A percentile compares a stretch with the other conserved stretches of the same genome.
Evolutionary conservation across 1,284 basidiomycete genomes (phyloP).

Genomic region (Microbotryum intermedium): DNA sequence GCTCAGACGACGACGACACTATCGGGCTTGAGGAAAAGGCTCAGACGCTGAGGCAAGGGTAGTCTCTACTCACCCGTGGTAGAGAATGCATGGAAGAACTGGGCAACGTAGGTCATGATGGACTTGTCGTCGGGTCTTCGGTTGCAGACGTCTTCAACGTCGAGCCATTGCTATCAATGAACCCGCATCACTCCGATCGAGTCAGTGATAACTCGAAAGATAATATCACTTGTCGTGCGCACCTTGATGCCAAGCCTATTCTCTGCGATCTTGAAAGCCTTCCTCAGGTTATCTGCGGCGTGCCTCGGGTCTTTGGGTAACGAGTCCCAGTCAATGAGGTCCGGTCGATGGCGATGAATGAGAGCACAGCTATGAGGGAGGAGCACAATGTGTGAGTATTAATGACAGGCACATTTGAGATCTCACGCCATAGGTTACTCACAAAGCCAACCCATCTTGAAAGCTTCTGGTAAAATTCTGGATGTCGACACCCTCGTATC

Average conservation of each 20-base stretch:
- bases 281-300: conserved; percentile 56
- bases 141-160: conserved; percentile 90
- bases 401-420: no score
- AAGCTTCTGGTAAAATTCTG: conserved; percentile 88
- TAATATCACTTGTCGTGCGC: conserved; percentile 35
- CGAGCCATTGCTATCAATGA: conserved; percentile 67
- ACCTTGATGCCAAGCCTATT: conserved; percentile 83
- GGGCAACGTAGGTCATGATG: conserved; percentile 92
- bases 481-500: conserved; percentile 84
- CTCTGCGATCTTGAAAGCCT: conserved; percentile 79
- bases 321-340: conserved; percentile 78
- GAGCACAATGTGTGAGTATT: no score
- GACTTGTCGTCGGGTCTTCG: conserved; percentile 84
- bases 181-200: neutral
- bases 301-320: conserved; percentile 63
- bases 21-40: neutral
- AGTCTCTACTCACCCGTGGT: conserved; percentile 60
- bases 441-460: conserved; percentile 92
- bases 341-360: conserved; percentile 93
- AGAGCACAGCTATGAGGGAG: conserved; percentile 66
- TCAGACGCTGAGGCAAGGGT: neutral
- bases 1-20: neutral
- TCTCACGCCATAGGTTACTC: conserved; percentile 38
- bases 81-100: conserved; percentile 96
- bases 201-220: neutral